Evolutionary conservation across 108 stramenopile genomes (phyloP).

Genomic region (Nitzschia sp.): DNA sequence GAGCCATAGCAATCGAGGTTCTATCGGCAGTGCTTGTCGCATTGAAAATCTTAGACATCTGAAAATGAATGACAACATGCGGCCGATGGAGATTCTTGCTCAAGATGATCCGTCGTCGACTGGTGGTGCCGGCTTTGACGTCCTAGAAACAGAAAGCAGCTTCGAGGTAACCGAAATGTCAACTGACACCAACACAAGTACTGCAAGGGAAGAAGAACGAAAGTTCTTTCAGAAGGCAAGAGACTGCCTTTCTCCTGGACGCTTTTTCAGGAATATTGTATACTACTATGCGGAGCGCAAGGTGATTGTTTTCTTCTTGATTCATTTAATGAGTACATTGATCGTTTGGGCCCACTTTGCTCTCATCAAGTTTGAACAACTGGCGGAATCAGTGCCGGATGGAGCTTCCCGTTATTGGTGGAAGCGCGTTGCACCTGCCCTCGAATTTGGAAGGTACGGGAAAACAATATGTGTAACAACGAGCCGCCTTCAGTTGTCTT

Average conservation of each 20-base stretch:
- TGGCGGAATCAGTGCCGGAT: slow-evolving; percentile 34
- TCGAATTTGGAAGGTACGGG: slow-evolving; percentile 44
- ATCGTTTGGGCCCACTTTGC: slow-evolving; percentile 38
- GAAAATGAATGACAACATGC: no score
- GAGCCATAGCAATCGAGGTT: no score
- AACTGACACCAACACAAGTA: background rate
- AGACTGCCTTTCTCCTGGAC: background rate
- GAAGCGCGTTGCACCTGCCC: slow-evolving; percentile 38
- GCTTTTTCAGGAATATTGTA: background rate
- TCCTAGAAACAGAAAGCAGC: background rate
- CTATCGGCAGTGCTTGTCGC: no score
- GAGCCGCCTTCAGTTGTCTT: no score
- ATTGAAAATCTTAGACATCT: no score
- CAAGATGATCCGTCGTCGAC: no score
- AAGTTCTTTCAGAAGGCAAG: background rate
- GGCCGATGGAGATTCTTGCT: no score
- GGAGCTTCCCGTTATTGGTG: slow-evolving; percentile 40
- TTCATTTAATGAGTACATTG: slow-evolving; percentile 24
- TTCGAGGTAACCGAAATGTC: background rate
- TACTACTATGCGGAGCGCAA: slow-evolving; percentile 26
- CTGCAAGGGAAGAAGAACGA: background rate
- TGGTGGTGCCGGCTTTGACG: no score
- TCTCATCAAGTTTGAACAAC: slow-evolving; percentile 40
- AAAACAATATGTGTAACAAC: no score
- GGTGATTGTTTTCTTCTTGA: slow-evolving; percentile 6